These are phyloP conservation scores for Trametes polyzona DNA, from an alignment of 1,284 basidiomycete genomes.

Conservation along the genomic window DNA sequence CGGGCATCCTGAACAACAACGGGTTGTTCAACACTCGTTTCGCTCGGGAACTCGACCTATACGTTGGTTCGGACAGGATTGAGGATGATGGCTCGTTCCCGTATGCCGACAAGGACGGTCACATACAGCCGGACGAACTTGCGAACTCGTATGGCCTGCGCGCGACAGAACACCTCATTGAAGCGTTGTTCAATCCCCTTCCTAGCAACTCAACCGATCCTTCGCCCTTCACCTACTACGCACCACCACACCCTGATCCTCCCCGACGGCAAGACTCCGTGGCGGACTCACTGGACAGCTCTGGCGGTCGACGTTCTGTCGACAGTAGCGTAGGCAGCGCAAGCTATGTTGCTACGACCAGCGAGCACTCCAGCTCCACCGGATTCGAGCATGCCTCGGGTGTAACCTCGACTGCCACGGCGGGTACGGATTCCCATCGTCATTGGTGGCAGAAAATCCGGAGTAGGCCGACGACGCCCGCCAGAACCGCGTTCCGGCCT, in stretches of 20 bases:
- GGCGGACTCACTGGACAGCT: slow-evolving; percentile 11
- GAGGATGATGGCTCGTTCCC: slow-evolving; percentile 21
- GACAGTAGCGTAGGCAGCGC: slow-evolving; percentile 30
- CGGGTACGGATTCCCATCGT: slow-evolving; percentile 20
- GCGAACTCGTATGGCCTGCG: slow-evolving; percentile 57
- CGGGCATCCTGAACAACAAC: slow-evolving; percentile 62
- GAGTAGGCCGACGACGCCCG: slow-evolving; percentile 25
- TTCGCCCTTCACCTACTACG: slow-evolving; percentile 64
- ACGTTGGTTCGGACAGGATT: slow-evolving; percentile 27
- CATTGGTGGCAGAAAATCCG: slow-evolving; percentile 37
- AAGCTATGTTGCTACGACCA: slow-evolving; percentile 21
- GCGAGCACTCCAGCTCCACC: slow-evolving; percentile 15
- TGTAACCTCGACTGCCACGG: not conserved
- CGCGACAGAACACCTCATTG: slow-evolving; percentile 72
- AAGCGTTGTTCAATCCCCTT: slow-evolving; percentile 75
- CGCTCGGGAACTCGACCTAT: slow-evolving; percentile 54
- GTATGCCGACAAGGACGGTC: slow-evolving; percentile 25
- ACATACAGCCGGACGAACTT: slow-evolving; percentile 50
- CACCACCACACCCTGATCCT: slow-evolving; percentile 21
- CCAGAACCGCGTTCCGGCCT: slow-evolving; percentile 19
- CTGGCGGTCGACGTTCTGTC: slow-evolving; percentile 25
- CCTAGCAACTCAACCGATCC: slow-evolving; percentile 47
- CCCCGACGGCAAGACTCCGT: slow-evolving; percentile 3
- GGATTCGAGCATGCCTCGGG: slow-evolving; percentile 16
- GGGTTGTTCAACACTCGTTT: slow-evolving; percentile 50